A percentile compares a stretch with the other conserved stretches of the same genome.
These are phyloP conservation scores for Microdochium bolleyi DNA, from an alignment of 2,329 filamentous ascomycete genomes.

Conservation along the genomic window DNA sequence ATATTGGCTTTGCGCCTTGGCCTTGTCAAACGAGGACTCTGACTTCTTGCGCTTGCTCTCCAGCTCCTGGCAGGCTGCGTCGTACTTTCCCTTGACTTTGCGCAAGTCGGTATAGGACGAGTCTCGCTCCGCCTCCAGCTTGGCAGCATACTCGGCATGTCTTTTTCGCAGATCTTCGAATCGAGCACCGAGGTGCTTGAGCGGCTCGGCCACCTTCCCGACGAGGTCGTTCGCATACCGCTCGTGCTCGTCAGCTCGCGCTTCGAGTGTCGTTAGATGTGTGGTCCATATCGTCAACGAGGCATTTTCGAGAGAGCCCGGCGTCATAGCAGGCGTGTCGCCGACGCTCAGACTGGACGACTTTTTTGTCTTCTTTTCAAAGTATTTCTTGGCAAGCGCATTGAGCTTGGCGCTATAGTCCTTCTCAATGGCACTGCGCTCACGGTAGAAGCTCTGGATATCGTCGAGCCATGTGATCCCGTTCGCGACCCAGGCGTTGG, in stretches of 20 bases:
- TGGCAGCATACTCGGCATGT: constrained; percentile 80
- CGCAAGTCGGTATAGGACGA: constrained; percentile 74
- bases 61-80: constrained; percentile 86
- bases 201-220: constrained; percentile 73
- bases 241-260: constrained; percentile 82
- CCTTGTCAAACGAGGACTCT: constrained; percentile 88
- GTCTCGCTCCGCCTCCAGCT: constrained; percentile 85
- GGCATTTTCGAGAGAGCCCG: constrained; percentile 90
- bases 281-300: constrained; percentile 96
- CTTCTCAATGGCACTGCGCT: constrained; percentile 89
- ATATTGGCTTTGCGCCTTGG: constrained; percentile 84
- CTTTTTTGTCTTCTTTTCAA: constrained; percentile 92
- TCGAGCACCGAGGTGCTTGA: constrained; percentile 64
- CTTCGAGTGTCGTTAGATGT: constrained; percentile 84
- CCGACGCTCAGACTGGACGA: constrained; percentile 83
- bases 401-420: constrained; percentile 89
- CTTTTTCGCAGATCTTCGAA: constrained; percentile 92
- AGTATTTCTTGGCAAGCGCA: constrained; percentile 88
- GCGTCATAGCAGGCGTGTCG: constrained; percentile 86
- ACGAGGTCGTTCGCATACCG: constrained; percentile 73
- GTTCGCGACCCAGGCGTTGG: constrained; percentile 83
- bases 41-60: constrained; percentile 92
- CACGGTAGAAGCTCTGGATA: constrained; percentile 94
- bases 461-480: constrained; percentile 95
- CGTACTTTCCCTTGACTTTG: constrained; percentile 91